phyloP scores from a whole-genome alignment of 1,284 basidiomycete genomes.

The Ustilago vetiveriae region DNA sequence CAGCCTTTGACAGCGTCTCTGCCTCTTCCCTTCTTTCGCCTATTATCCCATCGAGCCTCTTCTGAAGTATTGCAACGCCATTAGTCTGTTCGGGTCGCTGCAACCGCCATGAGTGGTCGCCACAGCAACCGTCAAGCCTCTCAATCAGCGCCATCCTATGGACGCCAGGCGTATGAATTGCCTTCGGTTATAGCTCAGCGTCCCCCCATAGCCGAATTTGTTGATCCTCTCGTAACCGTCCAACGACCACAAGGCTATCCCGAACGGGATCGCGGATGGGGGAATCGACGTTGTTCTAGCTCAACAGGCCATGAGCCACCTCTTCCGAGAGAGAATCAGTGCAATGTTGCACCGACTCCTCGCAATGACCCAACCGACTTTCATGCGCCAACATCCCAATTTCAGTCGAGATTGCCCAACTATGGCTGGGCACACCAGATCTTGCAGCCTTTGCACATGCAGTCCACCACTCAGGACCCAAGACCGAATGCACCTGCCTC shows the following conservation, averaged over 20 bases:
- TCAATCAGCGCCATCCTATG: neutral
- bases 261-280: conserved; percentile 4
- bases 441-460: too few relatives aligned
- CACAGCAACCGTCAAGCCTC: neutral
- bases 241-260: conserved; percentile 2
- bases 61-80: too few relatives aligned
- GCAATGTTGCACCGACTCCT: too few relatives aligned
- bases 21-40: neutral
- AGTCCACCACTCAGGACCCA: neutral
- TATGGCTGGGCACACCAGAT: too few relatives aligned
- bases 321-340: too few relatives aligned
- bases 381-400: too few relatives aligned
- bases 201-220: neutral
- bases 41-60: too few relatives aligned
- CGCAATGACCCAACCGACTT: too few relatives aligned
- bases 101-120: neutral
- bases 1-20: neutral
- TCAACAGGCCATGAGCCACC: too few relatives aligned
- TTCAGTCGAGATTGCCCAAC: too few relatives aligned
- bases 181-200: neutral
- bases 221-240: conserved; percentile 2
- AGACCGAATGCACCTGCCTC: too few relatives aligned
- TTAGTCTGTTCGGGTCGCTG: neutral
- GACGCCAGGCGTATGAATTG: neutral
- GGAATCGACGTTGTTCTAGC: neutral